Conservation (phyloP, 306 rosid genomes). For the Medicago lupulina region DNA sequence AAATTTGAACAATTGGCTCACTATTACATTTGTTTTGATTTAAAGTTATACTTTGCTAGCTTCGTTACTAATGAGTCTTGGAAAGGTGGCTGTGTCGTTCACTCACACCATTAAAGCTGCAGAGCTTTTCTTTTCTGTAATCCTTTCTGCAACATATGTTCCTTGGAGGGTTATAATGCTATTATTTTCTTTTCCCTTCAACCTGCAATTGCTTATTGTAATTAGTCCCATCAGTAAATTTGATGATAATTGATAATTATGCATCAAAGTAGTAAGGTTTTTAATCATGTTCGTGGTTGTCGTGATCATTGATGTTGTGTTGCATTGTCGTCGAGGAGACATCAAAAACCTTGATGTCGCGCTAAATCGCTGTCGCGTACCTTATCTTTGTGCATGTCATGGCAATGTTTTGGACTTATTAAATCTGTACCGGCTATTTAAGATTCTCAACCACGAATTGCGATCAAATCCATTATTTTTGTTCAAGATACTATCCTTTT, state of each 20-base stretch:
- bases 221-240: neutral
- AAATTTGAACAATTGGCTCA: too few species aligned
- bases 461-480: too few species aligned
- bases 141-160: slow-evolving; percentile 85
- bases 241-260: slow-evolving; percentile 16
- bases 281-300: neutral
- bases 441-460: too few species aligned
- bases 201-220: slow-evolving; percentile 5
- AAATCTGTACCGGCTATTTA: too few species aligned
- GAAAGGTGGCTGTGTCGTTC: slow-evolving; percentile 50
- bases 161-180: slow-evolving; percentile 76
- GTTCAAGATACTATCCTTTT: too few species aligned
- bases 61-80: too few species aligned
- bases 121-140: slow-evolving; percentile 95
- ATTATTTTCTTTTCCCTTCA: neutral
- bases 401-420: too few species aligned
- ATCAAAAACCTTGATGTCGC: neutral
- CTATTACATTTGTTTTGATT: too few species aligned
- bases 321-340: neutral
- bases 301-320: neutral
- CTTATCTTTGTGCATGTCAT: too few species aligned
- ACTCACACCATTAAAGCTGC: slow-evolving; percentile 97
- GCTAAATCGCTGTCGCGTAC: neutral
- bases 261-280: neutral
- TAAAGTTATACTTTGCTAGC: too few species aligned